These are phyloP conservation scores for button mushroom (Agaricus bisporus) DNA, from an alignment of 768 basidiomycete species.

Conservation along the genomic window DNA sequence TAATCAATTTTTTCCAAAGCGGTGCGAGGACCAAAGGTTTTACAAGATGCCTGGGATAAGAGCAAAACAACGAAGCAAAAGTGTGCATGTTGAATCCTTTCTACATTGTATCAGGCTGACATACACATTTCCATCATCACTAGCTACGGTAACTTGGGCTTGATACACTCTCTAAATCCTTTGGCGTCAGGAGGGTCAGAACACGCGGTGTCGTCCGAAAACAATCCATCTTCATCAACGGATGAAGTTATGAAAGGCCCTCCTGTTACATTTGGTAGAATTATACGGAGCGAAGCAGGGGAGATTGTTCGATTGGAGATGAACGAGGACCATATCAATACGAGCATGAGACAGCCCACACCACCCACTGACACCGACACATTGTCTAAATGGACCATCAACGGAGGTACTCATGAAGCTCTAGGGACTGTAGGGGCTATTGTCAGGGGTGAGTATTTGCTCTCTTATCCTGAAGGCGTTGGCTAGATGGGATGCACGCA, in stretches of 20 bases:
- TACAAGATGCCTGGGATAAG: slow-evolving; percentile 86
- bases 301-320: slow-evolving; percentile 69
- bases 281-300: slow-evolving; percentile 75
- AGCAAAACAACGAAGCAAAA: slow-evolving; percentile 88
- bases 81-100: slow-evolving; percentile 36
- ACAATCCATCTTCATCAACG: background rate
- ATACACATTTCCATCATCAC: too few species aligned
- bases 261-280: slow-evolving; percentile 56
- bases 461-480: background rate
- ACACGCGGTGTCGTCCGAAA: slow-evolving; percentile 14
- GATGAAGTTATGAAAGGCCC: slow-evolving; percentile 3
- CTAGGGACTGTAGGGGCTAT: slow-evolving; percentile 11
- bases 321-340: slow-evolving; percentile 29
- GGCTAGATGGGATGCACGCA: background rate
- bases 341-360: slow-evolving; percentile 37
- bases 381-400: slow-evolving; percentile 33
- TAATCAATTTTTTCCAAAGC: slow-evolving; percentile 32
- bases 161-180: slow-evolving; percentile 63
- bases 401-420: slow-evolving; percentile 23
- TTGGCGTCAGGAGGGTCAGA: slow-evolving; percentile 66
- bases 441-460: slow-evolving; percentile 21
- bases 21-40: slow-evolving; percentile 72
- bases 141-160: slow-evolving; percentile 77
- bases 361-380: slow-evolving; percentile 26
- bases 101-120: background rate